phyloP scores from a whole-genome alignment of 2,329 filamentous ascomycete genomes.

The Diaporthe batatas region DNA sequence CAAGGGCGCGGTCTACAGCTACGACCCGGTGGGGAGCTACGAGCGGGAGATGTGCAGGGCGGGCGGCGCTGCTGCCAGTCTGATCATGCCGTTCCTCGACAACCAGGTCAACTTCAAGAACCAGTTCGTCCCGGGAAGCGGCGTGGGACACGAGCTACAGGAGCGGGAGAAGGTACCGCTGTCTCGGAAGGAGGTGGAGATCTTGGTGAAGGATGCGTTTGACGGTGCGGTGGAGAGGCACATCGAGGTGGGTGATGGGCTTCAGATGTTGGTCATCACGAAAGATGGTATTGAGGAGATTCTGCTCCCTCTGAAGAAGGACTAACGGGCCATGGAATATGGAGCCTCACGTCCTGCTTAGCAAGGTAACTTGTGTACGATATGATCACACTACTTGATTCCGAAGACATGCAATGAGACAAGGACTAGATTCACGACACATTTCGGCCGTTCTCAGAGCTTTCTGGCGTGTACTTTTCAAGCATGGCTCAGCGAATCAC shows the following conservation, averaged over 20 bases:
- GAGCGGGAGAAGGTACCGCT: conserved; percentile 79
- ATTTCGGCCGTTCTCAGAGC: not conserved
- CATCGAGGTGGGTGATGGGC: conserved; percentile 96
- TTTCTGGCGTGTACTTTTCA: too few species aligned
- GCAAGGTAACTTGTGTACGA: conserved; percentile 52
- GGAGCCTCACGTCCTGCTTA: conserved; percentile 5
- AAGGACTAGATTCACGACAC: conserved; percentile 18
- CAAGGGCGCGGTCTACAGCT: conserved; percentile 93
- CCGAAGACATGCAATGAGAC: conserved; percentile 37
- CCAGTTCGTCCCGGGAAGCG: conserved; percentile 91
- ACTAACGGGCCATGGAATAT: conserved; percentile 65
- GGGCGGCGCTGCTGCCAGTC: conserved; percentile 88
- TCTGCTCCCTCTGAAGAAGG: conserved; percentile 87
- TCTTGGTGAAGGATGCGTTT: conserved; percentile 95
- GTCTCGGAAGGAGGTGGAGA: conserved; percentile 80
- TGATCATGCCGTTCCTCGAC: conserved; percentile 99
- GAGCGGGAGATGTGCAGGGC: conserved; percentile 97
- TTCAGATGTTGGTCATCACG: conserved; percentile 96
- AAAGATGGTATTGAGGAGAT: conserved; percentile 89
- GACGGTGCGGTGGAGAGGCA: conserved; percentile 98
- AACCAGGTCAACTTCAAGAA: conserved; percentile 99
- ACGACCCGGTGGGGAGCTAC: conserved; percentile 98
- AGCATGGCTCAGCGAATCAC: not conserved
- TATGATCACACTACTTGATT: conserved; percentile 42
- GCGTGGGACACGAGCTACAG: conserved; percentile 83